Evolutionary conservation across 2,329 filamentous ascomycete species (phyloP).

Genomic region (Xenoacremonium recifei): DNA sequence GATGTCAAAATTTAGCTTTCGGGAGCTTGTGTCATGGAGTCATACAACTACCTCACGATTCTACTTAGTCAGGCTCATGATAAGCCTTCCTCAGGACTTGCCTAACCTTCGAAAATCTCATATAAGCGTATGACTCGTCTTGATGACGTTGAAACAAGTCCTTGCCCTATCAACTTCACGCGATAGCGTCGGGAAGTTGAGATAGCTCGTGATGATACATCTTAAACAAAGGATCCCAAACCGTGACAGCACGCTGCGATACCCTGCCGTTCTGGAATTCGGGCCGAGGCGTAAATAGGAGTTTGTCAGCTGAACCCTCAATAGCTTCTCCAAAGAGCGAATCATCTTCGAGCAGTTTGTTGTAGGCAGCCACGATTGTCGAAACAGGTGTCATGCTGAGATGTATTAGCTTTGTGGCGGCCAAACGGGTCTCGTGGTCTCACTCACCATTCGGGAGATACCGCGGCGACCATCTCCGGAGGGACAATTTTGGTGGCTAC

Average conservation of each 20-base stretch:
- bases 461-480: slow-evolving; percentile 40
- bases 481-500: slow-evolving; percentile 46
- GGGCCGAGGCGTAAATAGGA: slow-evolving; percentile 17
- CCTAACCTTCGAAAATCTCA: too few species aligned
- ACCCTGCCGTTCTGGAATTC: slow-evolving; percentile 39
- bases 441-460: slow-evolving; percentile 30
- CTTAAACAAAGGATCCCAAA: slow-evolving; percentile 49
- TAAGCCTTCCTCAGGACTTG: too few species aligned
- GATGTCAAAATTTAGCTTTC: too few species aligned
- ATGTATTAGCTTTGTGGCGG: neutral
- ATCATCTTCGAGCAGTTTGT: slow-evolving; percentile 43
- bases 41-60: too few species aligned
- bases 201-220: slow-evolving; percentile 43
- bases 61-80: too few species aligned
- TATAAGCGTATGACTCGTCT: too few species aligned
- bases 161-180: too few species aligned
- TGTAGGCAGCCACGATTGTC: slow-evolving; percentile 45
- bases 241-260: slow-evolving; percentile 41
- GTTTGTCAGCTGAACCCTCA: slow-evolving; percentile 42
- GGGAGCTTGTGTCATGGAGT: too few species aligned
- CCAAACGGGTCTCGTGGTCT: neutral
- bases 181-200: slow-evolving; percentile 34
- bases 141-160: too few species aligned
- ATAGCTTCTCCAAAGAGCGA: slow-evolving; percentile 40
- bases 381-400: slow-evolving; percentile 38